Evolutionary conservation across 2,329 filamentous ascomycete genomes (phyloP), one percentile per base, ranked within the genome.

Genomic region (Metarhizium anisopliae): DNA sequence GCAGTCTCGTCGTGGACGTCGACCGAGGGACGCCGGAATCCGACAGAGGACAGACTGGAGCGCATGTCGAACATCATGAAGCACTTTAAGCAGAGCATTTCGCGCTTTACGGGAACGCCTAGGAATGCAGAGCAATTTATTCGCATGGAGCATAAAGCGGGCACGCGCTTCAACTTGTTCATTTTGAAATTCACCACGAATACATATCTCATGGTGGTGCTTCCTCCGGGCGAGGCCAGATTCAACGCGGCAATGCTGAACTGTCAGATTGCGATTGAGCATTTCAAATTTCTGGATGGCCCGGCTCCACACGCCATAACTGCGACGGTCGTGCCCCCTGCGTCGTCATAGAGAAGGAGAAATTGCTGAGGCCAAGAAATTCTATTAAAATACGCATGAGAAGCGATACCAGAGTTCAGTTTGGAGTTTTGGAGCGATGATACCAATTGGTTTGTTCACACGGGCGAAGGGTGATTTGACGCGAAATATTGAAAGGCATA

Each of bases 31-130:
- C 78, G 81, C 40, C 73, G 82, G 52, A 99, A 99, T 69, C 93
- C 94, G 1, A 95, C 90, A 59, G 87, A 87, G 52, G 94, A 99
- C 72, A 88, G 94, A 2, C 91, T 96, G 64, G 94, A 99, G 77
- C 87, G 81, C 63, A 89, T 99, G 67, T 94, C 88, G 59, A 97
- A 96, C 70, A 96, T 99, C 67, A 88, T 99, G 74, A 99, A 99
- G 75, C 92, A 93, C 57, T 96, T 97, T 77, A 99, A 97, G 77
- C 93, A 97, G 74, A 83, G 77, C 60, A 81, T 83, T 58, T 85
- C 83, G 55, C 84, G 87, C 63, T 90, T 89, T 70, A 91, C 87
- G 1, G 87, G 87, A 51, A 88, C 87, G 30, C 87, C 88, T n/a
- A 85, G 88, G 54, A 89, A 88, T 60, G 85, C 86, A 4, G 89